Conservation (phyloP, 2,329 filamentous ascomycete species). For the Nothophoma quercina region DNA sequence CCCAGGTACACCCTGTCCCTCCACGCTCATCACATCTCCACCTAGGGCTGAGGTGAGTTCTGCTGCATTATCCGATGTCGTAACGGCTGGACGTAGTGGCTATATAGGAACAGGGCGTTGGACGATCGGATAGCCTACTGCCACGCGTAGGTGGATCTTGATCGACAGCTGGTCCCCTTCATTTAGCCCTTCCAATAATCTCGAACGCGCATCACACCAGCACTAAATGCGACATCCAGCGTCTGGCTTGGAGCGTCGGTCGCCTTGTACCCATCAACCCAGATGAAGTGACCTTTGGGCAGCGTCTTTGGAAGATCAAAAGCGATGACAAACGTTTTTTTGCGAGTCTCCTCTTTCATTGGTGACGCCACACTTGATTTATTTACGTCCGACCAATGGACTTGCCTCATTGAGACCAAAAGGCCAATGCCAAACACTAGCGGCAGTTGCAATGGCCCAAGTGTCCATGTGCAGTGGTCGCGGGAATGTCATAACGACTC, state of each 20-base stretch:
- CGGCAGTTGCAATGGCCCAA: conserved; percentile 5
- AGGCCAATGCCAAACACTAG: conserved; percentile 12
- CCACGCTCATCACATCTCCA: not conserved
- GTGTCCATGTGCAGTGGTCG: conserved; percentile 7
- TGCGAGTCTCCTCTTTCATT: not conserved
- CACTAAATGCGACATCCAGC: not conserved
- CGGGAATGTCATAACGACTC: conserved; percentile 12
- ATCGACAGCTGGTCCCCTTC: conserved; percentile 14
- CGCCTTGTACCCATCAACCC: not conserved
- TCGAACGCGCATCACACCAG: conserved; percentile 5
- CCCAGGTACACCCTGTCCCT: not conserved
- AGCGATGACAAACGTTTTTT: not conserved
- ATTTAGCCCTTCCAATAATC: conserved; percentile 6
- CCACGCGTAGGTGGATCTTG: conserved; percentile 14
- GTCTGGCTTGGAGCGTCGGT: not conserved
- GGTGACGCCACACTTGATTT: not conserved
- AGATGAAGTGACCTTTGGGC: not conserved
- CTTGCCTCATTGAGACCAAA: conserved; percentile 3
- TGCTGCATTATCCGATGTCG: not conserved
- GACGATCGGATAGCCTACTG: conserved; percentile 1
- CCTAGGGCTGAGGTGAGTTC: not conserved
- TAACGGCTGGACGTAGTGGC: not conserved
- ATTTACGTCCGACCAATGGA: not conserved
- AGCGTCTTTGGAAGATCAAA: not conserved
- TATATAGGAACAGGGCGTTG: not conserved